These are phyloP conservation scores for Botrytis squamosa DNA, from an alignment of 2,329 filamentous ascomycete species.

Conservation along the genomic window DNA sequence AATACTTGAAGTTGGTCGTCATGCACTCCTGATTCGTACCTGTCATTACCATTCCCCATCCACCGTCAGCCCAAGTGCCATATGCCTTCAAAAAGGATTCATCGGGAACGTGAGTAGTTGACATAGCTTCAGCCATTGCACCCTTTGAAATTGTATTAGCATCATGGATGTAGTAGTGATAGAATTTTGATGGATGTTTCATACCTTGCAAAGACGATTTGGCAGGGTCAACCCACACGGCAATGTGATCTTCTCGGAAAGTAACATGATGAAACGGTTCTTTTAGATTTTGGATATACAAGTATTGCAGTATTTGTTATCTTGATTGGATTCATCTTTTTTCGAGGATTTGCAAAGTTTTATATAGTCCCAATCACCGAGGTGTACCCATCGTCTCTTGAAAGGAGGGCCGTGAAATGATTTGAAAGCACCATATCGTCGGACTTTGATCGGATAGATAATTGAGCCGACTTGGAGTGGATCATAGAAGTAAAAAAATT, in stretches of 20 bases:
- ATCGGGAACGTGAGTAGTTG: slow-evolving; percentile 46
- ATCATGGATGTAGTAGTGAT: no score
- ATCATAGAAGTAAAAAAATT: not conserved
- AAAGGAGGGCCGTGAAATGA: not conserved
- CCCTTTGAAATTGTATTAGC: not conserved
- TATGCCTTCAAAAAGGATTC: slow-evolving; percentile 48
- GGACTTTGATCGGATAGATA: not conserved
- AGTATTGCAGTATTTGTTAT: not conserved
- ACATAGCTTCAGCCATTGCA: slow-evolving; percentile 41
- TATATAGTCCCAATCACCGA: not conserved
- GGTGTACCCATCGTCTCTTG: not conserved
- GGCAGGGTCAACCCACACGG: slow-evolving; percentile 55
- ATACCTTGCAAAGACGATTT: slow-evolving; percentile 51
- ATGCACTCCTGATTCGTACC: slow-evolving; percentile 33
- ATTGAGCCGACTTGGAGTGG: not conserved
- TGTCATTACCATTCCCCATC: slow-evolving; percentile 54
- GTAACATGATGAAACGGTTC: slow-evolving; percentile 22
- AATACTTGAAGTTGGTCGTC: not conserved
- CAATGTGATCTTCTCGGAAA: slow-evolving; percentile 26
- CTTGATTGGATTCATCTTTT: not conserved
- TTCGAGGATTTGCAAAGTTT: not conserved
- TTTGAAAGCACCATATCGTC: not conserved
- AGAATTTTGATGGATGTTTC: not conserved
- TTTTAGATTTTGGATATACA: not conserved
- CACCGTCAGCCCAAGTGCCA: slow-evolving; percentile 51